phyloP scores from a whole-genome alignment of 176 grass and related monocot species.

The Paspalum vaginatum region DNA sequence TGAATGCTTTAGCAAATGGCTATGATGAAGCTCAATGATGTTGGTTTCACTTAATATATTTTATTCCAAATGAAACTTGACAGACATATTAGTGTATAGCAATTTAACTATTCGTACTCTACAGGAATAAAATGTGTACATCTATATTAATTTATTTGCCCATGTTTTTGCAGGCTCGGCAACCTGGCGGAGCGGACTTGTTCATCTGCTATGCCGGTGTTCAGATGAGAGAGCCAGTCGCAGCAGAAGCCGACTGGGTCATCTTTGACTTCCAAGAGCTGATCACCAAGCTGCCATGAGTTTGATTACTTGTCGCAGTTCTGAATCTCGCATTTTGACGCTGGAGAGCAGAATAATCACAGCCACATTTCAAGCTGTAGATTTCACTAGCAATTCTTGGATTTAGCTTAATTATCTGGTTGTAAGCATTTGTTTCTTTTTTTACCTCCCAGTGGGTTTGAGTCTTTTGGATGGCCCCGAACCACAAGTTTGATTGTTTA shows the following conservation, averaged over 20 bases:
- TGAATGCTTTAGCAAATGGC: not conserved
- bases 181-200: slow-evolving; percentile 72
- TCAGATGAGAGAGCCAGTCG: slow-evolving; percentile 81
- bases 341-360: not conserved
- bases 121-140: not conserved
- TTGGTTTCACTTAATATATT: no score
- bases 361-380: slow-evolving; percentile 12
- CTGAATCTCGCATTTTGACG: slow-evolving; percentile 18
- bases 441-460: not conserved
- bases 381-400: not conserved
- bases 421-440: slow-evolving; percentile 1
- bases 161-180: slow-evolving; percentile 58
- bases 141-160: not conserved
- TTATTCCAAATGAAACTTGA: not conserved
- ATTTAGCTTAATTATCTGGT: slow-evolving; percentile 11
- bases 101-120: not conserved
- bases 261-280: slow-evolving; percentile 81
- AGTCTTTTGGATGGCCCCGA: not conserved
- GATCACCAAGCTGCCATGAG: slow-evolving; percentile 55
- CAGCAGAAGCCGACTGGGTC: slow-evolving; percentile 72
- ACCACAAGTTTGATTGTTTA: not conserved
- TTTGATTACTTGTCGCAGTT: not conserved
- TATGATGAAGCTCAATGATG: no score
- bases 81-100: not conserved
- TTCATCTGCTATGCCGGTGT: slow-evolving; percentile 92